A percentile compares a stretch with the other conserved stretches of the same genome.
Evolutionary conservation across 768 basidiomycete species (phyloP).

Genomic region (Hortiboletus flavorubellus): DNA sequence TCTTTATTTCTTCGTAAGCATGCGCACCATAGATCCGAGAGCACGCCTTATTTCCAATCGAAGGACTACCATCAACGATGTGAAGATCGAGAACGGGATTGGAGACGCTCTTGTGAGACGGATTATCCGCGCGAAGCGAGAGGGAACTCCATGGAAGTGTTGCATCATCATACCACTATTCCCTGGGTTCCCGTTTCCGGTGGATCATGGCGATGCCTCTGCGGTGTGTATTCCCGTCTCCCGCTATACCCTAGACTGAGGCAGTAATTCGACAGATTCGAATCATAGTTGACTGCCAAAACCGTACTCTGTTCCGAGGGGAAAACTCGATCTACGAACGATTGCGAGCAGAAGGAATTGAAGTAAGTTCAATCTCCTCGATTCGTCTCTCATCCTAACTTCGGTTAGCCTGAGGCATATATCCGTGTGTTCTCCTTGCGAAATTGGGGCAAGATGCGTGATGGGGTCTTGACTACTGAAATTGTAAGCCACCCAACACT

Average conservation of each 20-base stretch:
- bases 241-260: neutral
- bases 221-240: conserved; percentile 52
- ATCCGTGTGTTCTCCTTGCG: conserved; percentile 88
- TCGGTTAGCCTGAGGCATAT: conserved; percentile 82
- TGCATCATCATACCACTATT: conserved; percentile 89
- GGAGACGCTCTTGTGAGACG: conserved; percentile 92
- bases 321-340: conserved; percentile 89
- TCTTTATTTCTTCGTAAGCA: conserved; percentile 83
- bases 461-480: conserved; percentile 82
- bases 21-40: neutral
- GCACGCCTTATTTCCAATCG: neutral
- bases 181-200: conserved; percentile 90
- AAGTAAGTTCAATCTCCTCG: conserved; percentile 45
- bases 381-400: neutral
- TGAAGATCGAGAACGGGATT: conserved; percentile 87
- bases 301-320: conserved; percentile 81
- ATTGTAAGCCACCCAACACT: conserved; percentile 47
- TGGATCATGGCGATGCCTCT: conserved; percentile 91
- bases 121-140: conserved; percentile 82
- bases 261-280: conserved; percentile 56
- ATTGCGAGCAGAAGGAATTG: conserved; percentile 81
- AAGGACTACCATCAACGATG: conserved; percentile 81
- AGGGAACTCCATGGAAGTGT: conserved; percentile 83
- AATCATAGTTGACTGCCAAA: conserved; percentile 94
- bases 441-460: conserved; percentile 90